A percentile compares a stretch with the other conserved stretches of the same genome.
phyloP scores from a whole-genome alignment of 805 yeast genomes.

The Suhomyces pyralidae region DNA sequence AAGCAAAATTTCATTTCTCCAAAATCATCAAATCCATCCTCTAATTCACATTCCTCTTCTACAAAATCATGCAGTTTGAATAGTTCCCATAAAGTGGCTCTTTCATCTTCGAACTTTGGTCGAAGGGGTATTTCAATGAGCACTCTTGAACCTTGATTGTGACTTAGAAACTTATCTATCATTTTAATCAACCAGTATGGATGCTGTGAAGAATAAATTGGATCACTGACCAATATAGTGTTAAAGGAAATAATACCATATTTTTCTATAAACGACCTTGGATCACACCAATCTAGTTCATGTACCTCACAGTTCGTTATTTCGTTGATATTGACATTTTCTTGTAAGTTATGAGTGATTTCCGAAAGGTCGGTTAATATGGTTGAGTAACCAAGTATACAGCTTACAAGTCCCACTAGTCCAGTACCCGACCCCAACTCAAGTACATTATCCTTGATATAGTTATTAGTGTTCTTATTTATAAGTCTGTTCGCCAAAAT shows the following conservation, averaged over 20 bases:
- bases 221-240: conserved; percentile 77
- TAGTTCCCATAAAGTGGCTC: conserved; percentile 58
- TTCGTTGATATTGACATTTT: conserved; percentile 57
- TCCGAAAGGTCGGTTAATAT: conserved; percentile 75
- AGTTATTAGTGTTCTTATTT: conserved; percentile 11
- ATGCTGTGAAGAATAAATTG: conserved; percentile 80
- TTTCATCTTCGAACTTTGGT: conserved; percentile 58
- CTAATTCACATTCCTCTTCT: conserved; percentile 39
- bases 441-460: conserved; percentile 35
- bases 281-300: conserved; percentile 78
- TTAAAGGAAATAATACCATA: conserved; percentile 40
- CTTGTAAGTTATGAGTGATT: conserved; percentile 63
- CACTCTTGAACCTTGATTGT: conserved; percentile 39
- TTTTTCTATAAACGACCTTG: conserved; percentile 34
- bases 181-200: conserved; percentile 70
- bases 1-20: conserved; percentile 65
- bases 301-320: conserved; percentile 32
- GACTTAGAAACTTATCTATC: conserved; percentile 46
- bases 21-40: conserved; percentile 81
- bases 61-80: conserved; percentile 37
- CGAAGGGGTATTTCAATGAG: conserved; percentile 78
- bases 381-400: conserved; percentile 48
- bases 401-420: conserved; percentile 72
- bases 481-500: conserved; percentile 59
- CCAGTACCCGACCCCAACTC: conserved; percentile 98